phyloP scores from a whole-genome alignment of 352 stramenopile genomes.

The Phytophthora lateralis region DNA sequence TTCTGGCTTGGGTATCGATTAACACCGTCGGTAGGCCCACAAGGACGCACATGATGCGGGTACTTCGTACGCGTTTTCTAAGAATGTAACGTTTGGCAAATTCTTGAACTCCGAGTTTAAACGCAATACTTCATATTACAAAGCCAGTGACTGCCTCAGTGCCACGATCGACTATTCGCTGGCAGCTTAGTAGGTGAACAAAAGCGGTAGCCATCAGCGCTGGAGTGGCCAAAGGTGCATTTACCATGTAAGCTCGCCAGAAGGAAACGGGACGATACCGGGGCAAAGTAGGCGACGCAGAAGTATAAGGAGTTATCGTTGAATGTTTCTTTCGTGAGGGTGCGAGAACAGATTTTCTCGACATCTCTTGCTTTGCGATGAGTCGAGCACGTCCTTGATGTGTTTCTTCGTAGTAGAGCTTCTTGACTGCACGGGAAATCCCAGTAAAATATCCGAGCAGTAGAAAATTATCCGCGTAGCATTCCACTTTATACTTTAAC shows the following conservation, averaged over 20 bases:
- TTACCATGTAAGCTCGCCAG: slow-evolving; percentile 7
- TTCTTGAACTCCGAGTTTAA: slow-evolving; percentile 45
- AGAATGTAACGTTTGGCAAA: slow-evolving; percentile 30
- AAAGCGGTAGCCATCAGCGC: slow-evolving; percentile 21
- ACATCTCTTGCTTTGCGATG: background rate
- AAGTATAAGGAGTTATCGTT: background rate
- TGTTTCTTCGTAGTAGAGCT: slow-evolving; percentile 32
- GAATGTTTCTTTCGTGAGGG: background rate
- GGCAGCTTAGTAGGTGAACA: slow-evolving; percentile 25
- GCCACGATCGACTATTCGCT: slow-evolving; percentile 11
- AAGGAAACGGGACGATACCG: background rate
- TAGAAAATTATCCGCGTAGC: slow-evolving; percentile 9
- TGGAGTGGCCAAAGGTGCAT: background rate
- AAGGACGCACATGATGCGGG: slow-evolving; percentile 34
- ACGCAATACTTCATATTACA: slow-evolving; percentile 17
- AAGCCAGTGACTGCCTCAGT: slow-evolving; percentile 11
- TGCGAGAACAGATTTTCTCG: background rate
- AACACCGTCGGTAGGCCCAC: slow-evolving; percentile 41
- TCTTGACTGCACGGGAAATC: slow-evolving; percentile 8
- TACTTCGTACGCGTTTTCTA: slow-evolving; percentile 26
- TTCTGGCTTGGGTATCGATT: slow-evolving; percentile 46
- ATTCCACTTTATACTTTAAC: slow-evolving; percentile 20
- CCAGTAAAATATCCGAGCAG: slow-evolving; percentile 27
- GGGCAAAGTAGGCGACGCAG: background rate
- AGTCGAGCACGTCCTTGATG: slow-evolving; percentile 10